Evolutionary conservation across 257 asterid genomes (phyloP), one percentile per base, ranked within the genome.

Genomic region (Solanum gandarillasii): DNA sequence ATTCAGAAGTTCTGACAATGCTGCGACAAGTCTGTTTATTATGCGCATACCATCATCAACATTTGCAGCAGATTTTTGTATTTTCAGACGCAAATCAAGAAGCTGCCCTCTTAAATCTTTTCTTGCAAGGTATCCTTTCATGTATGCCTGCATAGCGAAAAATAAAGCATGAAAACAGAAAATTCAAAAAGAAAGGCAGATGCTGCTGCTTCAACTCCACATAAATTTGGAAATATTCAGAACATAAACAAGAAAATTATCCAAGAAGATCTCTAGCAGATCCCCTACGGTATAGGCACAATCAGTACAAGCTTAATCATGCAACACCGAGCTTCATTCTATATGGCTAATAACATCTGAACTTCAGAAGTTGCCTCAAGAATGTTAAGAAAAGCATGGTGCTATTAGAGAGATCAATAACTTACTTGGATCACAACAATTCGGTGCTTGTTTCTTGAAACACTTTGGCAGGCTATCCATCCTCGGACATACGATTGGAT

Each of bases 41-140:
- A 97, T 78, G 81, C 98, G 98, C 93, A 88, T 91, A 89, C 94
- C 93, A 79, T 97, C 98, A 83, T 94, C 98, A 48, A 96, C 92
- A 88, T 97, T 96, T 83, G 98, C 94, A 86, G 99, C 99, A 88
- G 99, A 92, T 87, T 92, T 92, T 87, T 97, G 96, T 93, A 97
- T 91, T 90, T 98, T 92, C 91, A 87, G 87, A 60, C 98, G 95
- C 90, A 97, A 87, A 73, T 97, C 97, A 58, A 71, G 89, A 87
- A 97, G 90, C 89, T 95, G 95, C 67, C 74, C 95, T 91, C 89
- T 93, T 20, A 98, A 90, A 27, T 92, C 89, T 92, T 95, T 96
- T 58, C 99, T 91, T 41, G 97, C 97, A 87, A 92, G 91, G 93
- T 93, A 97, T 29, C 99, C 99, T 90, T 92, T 97, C 98, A 98